phyloP scores from a whole-genome alignment of 164 flowering plant species.

The Stephania yunnanensis region DNA sequence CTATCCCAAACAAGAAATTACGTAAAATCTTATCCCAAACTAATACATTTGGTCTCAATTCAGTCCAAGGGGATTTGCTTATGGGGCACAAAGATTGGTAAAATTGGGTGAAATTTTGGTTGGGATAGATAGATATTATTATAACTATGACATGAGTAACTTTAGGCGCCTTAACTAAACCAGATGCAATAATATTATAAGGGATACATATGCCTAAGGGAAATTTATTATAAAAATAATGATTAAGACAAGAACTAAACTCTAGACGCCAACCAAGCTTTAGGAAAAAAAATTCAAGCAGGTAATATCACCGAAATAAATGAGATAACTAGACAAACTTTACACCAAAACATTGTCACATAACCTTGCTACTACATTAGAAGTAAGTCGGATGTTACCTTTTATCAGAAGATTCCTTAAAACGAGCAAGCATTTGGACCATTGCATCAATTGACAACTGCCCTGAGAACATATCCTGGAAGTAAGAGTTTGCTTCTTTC shows the following conservation, averaged over 20 bases:
- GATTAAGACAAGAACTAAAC: neutral
- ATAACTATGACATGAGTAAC: too few relatives aligned
- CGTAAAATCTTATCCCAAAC: too few relatives aligned
- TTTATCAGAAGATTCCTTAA: conserved; percentile 69
- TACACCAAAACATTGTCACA: neutral
- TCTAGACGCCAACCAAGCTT: too few relatives aligned
- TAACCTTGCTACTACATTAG: neutral
- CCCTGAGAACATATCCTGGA: conserved; percentile 80
- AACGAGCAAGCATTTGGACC: conserved; percentile 85
- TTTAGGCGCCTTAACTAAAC: too few relatives aligned
- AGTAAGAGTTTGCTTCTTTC: conserved; percentile 75
- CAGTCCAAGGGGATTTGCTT: too few relatives aligned
- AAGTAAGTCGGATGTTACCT: conserved; percentile 36
- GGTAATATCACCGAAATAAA: too few relatives aligned
- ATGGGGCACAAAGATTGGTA: too few relatives aligned
- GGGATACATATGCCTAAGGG: neutral
- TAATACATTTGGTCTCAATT: too few relatives aligned
- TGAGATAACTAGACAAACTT: neutral
- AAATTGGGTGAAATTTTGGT: too few relatives aligned
- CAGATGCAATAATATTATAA: neutral
- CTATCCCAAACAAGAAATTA: too few relatives aligned
- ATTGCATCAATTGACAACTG: conserved; percentile 63
- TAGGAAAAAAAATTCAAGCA: too few relatives aligned
- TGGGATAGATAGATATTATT: too few relatives aligned
- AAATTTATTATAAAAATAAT: neutral